A percentile compares a stretch with the other conserved stretches of the same genome.
These are phyloP conservation scores for Nemania abortiva DNA, from an alignment of 2,329 filamentous ascomycete genomes.

Conservation along the genomic window DNA sequence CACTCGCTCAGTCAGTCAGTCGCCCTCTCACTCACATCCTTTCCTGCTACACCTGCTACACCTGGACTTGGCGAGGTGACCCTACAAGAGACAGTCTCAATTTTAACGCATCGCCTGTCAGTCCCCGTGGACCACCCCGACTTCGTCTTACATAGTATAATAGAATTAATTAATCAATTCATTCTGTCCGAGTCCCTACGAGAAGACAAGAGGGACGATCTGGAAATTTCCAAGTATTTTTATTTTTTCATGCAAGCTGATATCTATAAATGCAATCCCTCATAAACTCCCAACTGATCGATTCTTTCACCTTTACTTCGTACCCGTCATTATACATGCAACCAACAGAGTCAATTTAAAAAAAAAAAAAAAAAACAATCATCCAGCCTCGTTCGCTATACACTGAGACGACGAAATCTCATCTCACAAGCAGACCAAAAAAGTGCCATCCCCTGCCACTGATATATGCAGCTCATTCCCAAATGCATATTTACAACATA, in stretches of 20 bases:
- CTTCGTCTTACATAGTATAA: too few relatives aligned
- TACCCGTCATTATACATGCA: conserved; percentile 14
- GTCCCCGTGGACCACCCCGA: too few relatives aligned
- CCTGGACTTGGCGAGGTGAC: neutral
- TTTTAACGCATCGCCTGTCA: too few relatives aligned
- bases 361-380: too few relatives aligned
- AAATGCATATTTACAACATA: conserved; percentile 23
- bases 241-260: neutral
- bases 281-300: conserved; percentile 33
- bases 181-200: too few relatives aligned
- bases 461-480: conserved; percentile 35
- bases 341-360: conserved; percentile 16
- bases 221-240: neutral
- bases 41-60: too few relatives aligned
- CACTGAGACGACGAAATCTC: conserved; percentile 24
- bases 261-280: conserved; percentile 40
- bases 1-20: too few relatives aligned
- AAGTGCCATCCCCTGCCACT: neutral
- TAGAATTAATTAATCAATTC: too few relatives aligned
- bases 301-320: conserved; percentile 15
- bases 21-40: too few relatives aligned
- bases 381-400: conserved; percentile 25
- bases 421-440: neutral
- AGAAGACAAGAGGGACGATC: neutral
- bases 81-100: neutral